These are phyloP conservation scores for Lablab purpureus DNA, from an alignment of 306 rosid species.

Conservation along the genomic window DNA sequence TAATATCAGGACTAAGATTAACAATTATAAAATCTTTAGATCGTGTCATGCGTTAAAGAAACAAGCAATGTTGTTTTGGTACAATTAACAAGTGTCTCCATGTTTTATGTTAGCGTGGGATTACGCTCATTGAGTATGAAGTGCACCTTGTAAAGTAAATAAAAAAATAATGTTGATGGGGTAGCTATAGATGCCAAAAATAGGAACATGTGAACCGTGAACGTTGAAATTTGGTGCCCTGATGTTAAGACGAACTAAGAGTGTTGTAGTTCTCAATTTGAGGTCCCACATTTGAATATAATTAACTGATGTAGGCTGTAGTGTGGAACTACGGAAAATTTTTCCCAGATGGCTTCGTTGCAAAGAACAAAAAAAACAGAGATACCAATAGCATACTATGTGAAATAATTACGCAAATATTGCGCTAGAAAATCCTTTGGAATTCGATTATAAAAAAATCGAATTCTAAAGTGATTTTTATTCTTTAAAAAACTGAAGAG, in stretches of 20 bases:
- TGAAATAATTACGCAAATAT: no score
- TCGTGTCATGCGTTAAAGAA: slow-evolving; percentile 12
- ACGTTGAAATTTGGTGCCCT: background rate
- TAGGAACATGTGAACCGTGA: slow-evolving; percentile 22
- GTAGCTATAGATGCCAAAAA: background rate
- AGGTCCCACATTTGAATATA: background rate
- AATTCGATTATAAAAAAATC: no score
- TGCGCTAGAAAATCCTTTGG: no score
- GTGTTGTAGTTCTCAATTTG: background rate
- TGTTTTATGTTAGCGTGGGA: background rate
- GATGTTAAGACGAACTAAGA: background rate
- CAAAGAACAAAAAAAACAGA: no score
- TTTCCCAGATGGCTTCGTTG: no score
- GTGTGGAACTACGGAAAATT: no score
- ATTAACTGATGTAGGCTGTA: background rate
- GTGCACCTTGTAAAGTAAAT: background rate
- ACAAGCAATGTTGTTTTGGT: slow-evolving; percentile 5
- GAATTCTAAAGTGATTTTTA: no score
- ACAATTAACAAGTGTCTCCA: slow-evolving; percentile 13
- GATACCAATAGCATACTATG: no score
- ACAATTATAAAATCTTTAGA: background rate
- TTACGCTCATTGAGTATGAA: background rate
- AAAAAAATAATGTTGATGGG: background rate
- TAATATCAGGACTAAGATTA: background rate
- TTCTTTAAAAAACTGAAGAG: no score